Base-by-base conservation (phyloP, 2,329 filamentous ascomycete genomes). In the Clonostachys sp. region DNA sequence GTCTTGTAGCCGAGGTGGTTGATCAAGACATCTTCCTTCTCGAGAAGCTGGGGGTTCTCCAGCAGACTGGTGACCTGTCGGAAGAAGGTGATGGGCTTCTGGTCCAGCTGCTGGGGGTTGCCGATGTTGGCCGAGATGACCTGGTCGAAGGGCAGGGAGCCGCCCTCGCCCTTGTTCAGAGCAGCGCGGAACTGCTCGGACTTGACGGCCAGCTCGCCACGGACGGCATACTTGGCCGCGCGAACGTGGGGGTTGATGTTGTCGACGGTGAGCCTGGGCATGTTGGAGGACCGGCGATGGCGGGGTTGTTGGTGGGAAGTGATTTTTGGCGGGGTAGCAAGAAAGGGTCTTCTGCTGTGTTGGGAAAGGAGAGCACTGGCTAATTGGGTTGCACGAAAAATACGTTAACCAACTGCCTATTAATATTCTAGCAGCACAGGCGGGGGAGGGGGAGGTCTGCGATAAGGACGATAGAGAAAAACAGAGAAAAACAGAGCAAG, bases 31-130 rank as follows among this genome's bases (percentile, higher is more conserved):
- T 92, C 81, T 65, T 90, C 83, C 58, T 95, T 85, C 62, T 96
- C 80, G 50, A 99, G 77, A 34, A 99, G 76, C 48, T 76, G 66
- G 1, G 94, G 94, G 74, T 97, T 91, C 77, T 99, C 94, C 50
- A 97, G 71, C 52, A 99, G 69, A 71, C 90, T 95, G 61, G 94
- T 80, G 30, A 99, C 94, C 73, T 99, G 92, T 58, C 94, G 86
- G 83, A 99, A 96, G 78, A 96, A 99, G 57, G 94, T 99, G 61
- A 99, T 92, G 61, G 94, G 94, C 78, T 97, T 95, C 79, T 99
- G 94, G 72, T 96, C 94, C 53, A 99, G 83, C 73, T 99, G 94
- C 72, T 99, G 94, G 5, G 94, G 94, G 75, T 99, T 99, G 63
- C 94, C 94, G 62, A 99, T 99, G 74, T 99, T 99, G 71, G 94